A percentile compares a stretch with the other conserved stretches of the same genome.
Evolutionary conservation across 352 stramenopile species (phyloP).

Genomic region (Pythium vanterpoolii): DNA sequence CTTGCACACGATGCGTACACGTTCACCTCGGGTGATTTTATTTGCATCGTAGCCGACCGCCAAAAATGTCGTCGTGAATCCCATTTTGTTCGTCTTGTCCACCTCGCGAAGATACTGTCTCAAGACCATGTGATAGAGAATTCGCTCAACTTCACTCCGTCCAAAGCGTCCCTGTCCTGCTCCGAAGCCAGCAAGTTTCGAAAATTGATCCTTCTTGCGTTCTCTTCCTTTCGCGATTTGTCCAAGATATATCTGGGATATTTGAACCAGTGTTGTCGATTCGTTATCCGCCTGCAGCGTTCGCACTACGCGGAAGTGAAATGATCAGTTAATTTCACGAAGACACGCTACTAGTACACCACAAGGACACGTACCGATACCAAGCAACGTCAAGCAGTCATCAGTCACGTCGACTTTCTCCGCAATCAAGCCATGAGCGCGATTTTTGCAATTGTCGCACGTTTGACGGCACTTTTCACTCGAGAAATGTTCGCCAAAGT

Average conservation of each 20-base stretch:
- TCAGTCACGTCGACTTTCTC: constrained; percentile 78
- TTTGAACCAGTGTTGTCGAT: constrained; percentile 67
- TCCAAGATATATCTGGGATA: constrained; percentile 71
- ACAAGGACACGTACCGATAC: constrained; percentile 48
- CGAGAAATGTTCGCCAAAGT: constrained; percentile 88
- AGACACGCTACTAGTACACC: background rate
- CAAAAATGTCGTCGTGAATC: constrained; percentile 85
- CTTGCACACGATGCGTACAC: constrained; percentile 78
- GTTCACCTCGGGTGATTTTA: constrained; percentile 56
- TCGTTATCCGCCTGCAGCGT: constrained; percentile 54
- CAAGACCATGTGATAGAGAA: constrained; percentile 88
- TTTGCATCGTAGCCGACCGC: constrained; percentile 47
- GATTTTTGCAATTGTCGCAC: constrained; percentile 88
- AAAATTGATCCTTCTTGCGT: constrained; percentile 61
- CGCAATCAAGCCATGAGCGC: constrained; percentile 50
- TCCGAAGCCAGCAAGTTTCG: constrained; percentile 56
- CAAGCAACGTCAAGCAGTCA: constrained; percentile 57
- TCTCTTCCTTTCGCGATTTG: constrained; percentile 64
- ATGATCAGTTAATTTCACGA: background rate
- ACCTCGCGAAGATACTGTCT: constrained; percentile 78
- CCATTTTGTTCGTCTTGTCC: constrained; percentile 78
- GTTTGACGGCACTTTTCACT: constrained; percentile 67
- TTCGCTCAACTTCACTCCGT: constrained; percentile 76
- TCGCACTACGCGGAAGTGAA: constrained; percentile 35
- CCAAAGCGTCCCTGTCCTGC: constrained; percentile 70